Evolutionary conservation across 805 yeast species (phyloP).

Genomic region (Starmerella cellae): DNA sequence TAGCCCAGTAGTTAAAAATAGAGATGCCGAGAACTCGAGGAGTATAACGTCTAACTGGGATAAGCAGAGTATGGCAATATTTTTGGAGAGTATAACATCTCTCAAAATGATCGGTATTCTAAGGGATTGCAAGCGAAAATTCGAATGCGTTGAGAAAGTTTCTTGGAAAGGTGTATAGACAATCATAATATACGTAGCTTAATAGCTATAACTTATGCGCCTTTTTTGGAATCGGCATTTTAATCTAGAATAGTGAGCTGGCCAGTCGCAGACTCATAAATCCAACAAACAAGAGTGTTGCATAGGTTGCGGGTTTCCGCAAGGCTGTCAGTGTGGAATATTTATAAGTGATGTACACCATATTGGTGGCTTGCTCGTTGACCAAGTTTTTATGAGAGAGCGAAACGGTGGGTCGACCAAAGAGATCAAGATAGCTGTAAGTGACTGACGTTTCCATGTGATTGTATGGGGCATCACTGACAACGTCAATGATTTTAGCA

Average conservation of each 20-base stretch:
- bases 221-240: too few species aligned
- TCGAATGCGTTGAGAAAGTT: conserved; percentile 55
- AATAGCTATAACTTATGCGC: not conserved
- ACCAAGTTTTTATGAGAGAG: conserved; percentile 47
- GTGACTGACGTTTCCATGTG: conserved; percentile 17
- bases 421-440: conserved; percentile 45
- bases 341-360: conserved; percentile 48
- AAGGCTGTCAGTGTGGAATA: conserved; percentile 42
- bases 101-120: conserved; percentile 56
- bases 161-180: conserved; percentile 52
- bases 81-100: conserved; percentile 61
- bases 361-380: conserved; percentile 49
- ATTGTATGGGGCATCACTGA: conserved; percentile 34
- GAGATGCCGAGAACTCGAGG: not conserved
- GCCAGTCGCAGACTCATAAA: too few species aligned
- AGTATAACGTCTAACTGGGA: conserved; percentile 37
- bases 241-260: too few species aligned
- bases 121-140: conserved; percentile 44
- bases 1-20: not conserved
- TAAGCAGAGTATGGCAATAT: conserved; percentile 52
- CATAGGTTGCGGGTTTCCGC: conserved; percentile 44
- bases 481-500: conserved; percentile 43
- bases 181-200: not conserved
- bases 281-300: not conserved
- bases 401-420: conserved; percentile 67